A percentile compares a stretch with the other conserved stretches of the same genome.
phyloP scores from a whole-genome alignment of 805 yeast species.

The Spathaspora boniae region DNA sequence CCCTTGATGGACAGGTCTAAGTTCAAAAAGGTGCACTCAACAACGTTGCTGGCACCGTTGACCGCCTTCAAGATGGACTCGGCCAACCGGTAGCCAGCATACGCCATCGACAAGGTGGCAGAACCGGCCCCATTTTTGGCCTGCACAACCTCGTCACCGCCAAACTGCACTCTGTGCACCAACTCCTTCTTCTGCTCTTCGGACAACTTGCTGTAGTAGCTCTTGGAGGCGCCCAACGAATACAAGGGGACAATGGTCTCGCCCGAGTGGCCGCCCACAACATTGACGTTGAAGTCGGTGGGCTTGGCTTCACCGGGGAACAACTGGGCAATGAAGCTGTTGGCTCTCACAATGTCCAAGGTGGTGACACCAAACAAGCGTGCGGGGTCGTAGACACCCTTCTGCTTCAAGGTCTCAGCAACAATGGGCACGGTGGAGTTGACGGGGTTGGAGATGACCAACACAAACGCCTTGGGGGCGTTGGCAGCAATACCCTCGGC shows the following conservation, averaged over 20 bases:
- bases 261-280: constrained; percentile 94
- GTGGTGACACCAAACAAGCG: constrained; percentile 86
- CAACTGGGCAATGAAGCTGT: constrained; percentile 67
- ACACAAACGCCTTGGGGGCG: constrained; percentile 72
- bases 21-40: constrained; percentile 51
- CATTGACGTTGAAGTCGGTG: constrained; percentile 61
- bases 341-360: constrained; percentile 83
- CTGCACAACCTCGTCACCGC: constrained; percentile 86
- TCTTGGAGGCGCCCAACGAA: constrained; percentile 40
- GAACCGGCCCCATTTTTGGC: constrained; percentile 85
- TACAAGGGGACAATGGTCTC: constrained; percentile 88
- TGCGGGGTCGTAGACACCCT: constrained; percentile 65
- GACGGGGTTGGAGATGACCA: constrained; percentile 90
- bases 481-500: constrained; percentile 70
- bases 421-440: constrained; percentile 91
- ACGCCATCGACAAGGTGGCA: constrained; percentile 84
- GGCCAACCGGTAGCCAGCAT: constrained; percentile 76
- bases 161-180: constrained; percentile 87
- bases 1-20: constrained; percentile 50
- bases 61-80: constrained; percentile 60
- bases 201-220: constrained; percentile 39
- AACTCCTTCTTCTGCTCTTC: constrained; percentile 65
- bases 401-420: constrained; percentile 69
- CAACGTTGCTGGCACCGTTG: constrained; percentile 29
- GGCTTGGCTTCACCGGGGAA: constrained; percentile 42